Percentiles rank a stretch among this genome's conserved stretches.
These are phyloP conservation scores for Hyphodiscus sp. DNA, from an alignment of 2,329 filamentous ascomycete species.

Conservation along the genomic window DNA sequence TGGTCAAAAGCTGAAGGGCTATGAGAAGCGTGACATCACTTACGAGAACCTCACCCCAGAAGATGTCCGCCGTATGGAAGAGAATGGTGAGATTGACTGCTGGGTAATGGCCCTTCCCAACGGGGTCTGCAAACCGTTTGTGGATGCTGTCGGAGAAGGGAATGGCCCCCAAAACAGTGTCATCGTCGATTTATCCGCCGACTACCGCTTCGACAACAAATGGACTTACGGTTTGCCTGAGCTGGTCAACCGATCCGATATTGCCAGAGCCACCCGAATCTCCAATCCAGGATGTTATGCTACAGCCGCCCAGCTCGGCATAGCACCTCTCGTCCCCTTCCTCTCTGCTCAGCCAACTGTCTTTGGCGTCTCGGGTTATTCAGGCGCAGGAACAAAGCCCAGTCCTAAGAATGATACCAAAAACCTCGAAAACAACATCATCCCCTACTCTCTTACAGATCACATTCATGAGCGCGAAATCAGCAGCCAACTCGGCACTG, in stretches of 20 bases:
- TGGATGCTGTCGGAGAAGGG: slow-evolving; percentile 76
- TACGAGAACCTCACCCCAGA: slow-evolving; percentile 89
- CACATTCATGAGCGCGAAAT: slow-evolving; percentile 96
- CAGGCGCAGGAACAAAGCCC: slow-evolving; percentile 89
- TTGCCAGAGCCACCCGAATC: slow-evolving; percentile 75
- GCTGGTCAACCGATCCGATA: slow-evolving; percentile 67
- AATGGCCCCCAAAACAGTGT: slow-evolving; percentile 58
- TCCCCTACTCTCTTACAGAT: slow-evolving; percentile 85
- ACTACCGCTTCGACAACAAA: slow-evolving; percentile 79
- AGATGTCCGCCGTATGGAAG: slow-evolving; percentile 78
- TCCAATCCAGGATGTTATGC: slow-evolving; percentile 94
- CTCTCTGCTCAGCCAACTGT: slow-evolving; percentile 73
- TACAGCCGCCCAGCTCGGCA: slow-evolving; percentile 84
- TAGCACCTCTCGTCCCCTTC: slow-evolving; percentile 71
- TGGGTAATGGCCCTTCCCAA: slow-evolving; percentile 98
- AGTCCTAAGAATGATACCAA: slow-evolving; percentile 89
- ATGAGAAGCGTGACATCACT: slow-evolving; percentile 82
- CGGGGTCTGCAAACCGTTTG: slow-evolving; percentile 86
- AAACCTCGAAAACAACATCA: slow-evolving; percentile 76
- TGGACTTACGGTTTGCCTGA: slow-evolving; percentile 94
- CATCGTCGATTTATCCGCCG: slow-evolving; percentile 91
- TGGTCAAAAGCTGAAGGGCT: slow-evolving; percentile 81
- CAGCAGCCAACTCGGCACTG: slow-evolving; percentile 64
- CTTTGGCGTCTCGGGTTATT: slow-evolving; percentile 92
- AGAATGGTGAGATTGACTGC: slow-evolving; percentile 79